phyloP scores from a whole-genome alignment of 495 filamentous ascomycete genomes.

The Tuber microsphaerosporum region DNA sequence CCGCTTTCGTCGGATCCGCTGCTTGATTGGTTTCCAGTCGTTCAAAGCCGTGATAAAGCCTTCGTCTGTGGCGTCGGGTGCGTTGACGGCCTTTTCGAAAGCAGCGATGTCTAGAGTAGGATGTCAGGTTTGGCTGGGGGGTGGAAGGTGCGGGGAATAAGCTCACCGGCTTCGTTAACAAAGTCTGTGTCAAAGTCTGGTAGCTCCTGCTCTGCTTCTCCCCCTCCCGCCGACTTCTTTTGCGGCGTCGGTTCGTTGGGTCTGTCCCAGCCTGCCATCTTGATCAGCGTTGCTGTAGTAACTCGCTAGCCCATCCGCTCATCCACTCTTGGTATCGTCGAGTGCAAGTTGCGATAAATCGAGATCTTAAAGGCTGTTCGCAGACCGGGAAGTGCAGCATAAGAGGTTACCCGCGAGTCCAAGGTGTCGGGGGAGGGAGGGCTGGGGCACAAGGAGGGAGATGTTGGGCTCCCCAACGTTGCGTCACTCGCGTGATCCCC shows the following conservation, averaged over 20 bases:
- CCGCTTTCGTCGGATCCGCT: slow-evolving; percentile 50
- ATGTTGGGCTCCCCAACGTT: not conserved
- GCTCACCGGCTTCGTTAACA: slow-evolving; percentile 22
- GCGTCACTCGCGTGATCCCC: not conserved
- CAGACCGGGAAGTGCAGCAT: not conserved
- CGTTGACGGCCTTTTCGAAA: slow-evolving; percentile 53
- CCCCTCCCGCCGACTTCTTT: not conserved
- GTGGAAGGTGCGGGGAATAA: not conserved
- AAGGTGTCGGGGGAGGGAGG: not conserved
- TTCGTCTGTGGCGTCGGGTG: slow-evolving; percentile 50
- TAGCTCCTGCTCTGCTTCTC: slow-evolving; percentile 7
- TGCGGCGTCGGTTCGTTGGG: not conserved
- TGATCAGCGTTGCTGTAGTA: not conserved
- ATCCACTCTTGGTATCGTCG: not conserved
- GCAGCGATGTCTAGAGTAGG: slow-evolving; percentile 47
- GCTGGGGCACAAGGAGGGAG: not conserved
- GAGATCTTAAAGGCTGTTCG: not conserved
- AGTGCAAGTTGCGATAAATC: not conserved
- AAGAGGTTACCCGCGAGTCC: not conserved
- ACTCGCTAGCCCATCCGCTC: not conserved
- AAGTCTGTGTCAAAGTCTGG: slow-evolving; percentile 28
- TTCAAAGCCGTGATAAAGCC: slow-evolving; percentile 66
- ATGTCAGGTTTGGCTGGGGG: not conserved
- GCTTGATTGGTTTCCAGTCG: slow-evolving; percentile 75
- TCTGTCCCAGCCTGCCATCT: not conserved